phyloP scores from a whole-genome alignment of 805 yeast genomes.

The Kodamaea laetipori region DNA sequence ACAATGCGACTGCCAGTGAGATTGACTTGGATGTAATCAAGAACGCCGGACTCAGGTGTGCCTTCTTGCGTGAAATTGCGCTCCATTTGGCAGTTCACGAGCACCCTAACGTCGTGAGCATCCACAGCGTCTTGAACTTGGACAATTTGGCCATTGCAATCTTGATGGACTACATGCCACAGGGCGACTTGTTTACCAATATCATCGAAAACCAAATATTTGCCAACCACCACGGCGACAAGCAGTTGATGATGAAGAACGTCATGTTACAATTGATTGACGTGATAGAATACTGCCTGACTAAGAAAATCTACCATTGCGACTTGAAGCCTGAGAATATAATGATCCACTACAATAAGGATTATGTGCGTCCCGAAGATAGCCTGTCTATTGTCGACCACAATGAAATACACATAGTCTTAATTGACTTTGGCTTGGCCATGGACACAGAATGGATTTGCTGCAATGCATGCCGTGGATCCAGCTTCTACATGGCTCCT shows the following conservation, averaged over 20 bases:
- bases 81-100: conserved; percentile 73
- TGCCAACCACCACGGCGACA: conserved; percentile 50
- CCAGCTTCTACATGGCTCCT: conserved; percentile 91
- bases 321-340: conserved; percentile 47
- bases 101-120: conserved; percentile 77
- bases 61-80: conserved; percentile 64
- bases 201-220: conserved; percentile 77
- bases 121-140: conserved; percentile 70
- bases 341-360: conserved; percentile 36
- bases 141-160: conserved; percentile 59
- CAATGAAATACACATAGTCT: conserved; percentile 55
- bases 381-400: conserved; percentile 30
- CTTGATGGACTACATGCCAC: conserved; percentile 82
- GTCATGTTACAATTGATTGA: conserved; percentile 44
- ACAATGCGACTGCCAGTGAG: conserved; percentile 16
- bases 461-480: conserved; percentile 79
- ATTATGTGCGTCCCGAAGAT: conserved; percentile 17
- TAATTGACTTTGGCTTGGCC: conserved; percentile 92
- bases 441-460: conserved; percentile 58
- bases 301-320: conserved; percentile 39
- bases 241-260: conserved; percentile 50
- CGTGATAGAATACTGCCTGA: conserved; percentile 37
- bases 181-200: conserved; percentile 84
- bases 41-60: conserved; percentile 27
- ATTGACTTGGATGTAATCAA: conserved; percentile 28